These are phyloP conservation scores for Tetracladium setigerum DNA, from an alignment of 495 filamentous ascomycete genomes.

Conservation along the genomic window DNA sequence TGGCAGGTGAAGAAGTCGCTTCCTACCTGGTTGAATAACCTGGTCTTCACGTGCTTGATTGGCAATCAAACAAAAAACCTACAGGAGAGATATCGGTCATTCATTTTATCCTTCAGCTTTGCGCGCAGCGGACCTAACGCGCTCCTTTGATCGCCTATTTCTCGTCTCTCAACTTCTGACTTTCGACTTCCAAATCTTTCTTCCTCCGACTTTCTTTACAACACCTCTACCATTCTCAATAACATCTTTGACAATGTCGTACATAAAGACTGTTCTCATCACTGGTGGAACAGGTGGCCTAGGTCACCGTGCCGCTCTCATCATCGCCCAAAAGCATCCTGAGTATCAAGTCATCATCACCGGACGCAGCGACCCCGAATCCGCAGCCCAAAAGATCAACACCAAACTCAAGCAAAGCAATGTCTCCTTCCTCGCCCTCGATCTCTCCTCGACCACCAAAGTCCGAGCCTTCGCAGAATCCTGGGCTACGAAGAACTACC, in stretches of 20 bases:
- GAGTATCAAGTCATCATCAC: constrained; percentile 32
- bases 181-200: no score
- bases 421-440: constrained; percentile 30
- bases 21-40: no score
- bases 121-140: no score
- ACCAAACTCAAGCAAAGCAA: constrained; percentile 29
- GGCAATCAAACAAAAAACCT: no score
- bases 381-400: constrained; percentile 32
- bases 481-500: constrained; percentile 26
- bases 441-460: constrained; percentile 29
- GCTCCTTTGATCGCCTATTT: no score
- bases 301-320: constrained; percentile 24
- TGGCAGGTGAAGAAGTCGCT: no score
- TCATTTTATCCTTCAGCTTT: no score
- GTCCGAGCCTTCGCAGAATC: constrained; percentile 30
- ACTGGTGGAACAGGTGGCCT: constrained; percentile 14
- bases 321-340: constrained; percentile 36
- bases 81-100: no score
- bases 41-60: no score
- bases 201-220: no score
- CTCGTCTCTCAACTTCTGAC: no score
- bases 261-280: constrained; percentile 10
- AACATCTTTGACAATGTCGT: not conserved
- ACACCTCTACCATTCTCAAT: constrained; percentile 1
- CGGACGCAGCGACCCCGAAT: constrained; percentile 31